A percentile compares a stretch with the other conserved stretches of the same genome.
Conservation (phyloP, 139 green algal genomes). For the Picochlorum sp. region DNA sequence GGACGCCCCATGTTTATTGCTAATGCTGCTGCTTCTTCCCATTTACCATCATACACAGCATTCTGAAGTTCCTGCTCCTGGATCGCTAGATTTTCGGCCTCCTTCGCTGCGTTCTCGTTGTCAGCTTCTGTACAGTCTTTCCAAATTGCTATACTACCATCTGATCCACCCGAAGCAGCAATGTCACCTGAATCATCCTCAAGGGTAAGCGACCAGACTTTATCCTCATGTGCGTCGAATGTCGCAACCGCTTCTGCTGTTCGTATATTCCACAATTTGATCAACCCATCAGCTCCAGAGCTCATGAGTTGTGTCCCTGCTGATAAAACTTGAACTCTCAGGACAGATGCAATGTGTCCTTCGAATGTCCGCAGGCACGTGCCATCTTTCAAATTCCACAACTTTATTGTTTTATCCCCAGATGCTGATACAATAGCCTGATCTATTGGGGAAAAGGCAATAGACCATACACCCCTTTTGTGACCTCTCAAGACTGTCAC, state of each 20-base stretch:
- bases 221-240: conserved; percentile 90
- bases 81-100: conserved; percentile 40
- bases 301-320: conserved; percentile 73
- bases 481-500: conserved; percentile 62
- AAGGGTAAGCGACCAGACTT: conserved; percentile 69
- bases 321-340: conserved; percentile 68
- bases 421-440: conserved; percentile 42
- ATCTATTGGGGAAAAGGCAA: conserved; percentile 85
- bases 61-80: conserved; percentile 76
- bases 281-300: conserved; percentile 80
- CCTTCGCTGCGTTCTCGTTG: conserved; percentile 33
- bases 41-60: conserved; percentile 49
- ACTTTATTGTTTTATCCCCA: conserved; percentile 75
- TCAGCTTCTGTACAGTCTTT: conserved; percentile 62
- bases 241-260: conserved; percentile 71
- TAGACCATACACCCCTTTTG: conserved; percentile 86
- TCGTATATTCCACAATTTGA: conserved; percentile 88
- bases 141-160: conserved; percentile 77
- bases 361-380: conserved; percentile 86
- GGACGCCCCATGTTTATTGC: conserved; percentile 78
- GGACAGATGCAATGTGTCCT: conserved; percentile 79
- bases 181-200: conserved; percentile 10
- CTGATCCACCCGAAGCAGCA: conserved; percentile 65
- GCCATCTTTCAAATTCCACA: conserved; percentile 79
- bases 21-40: conserved; percentile 50